These are phyloP conservation scores for Kodamaea suecica DNA, from an alignment of 1,139 yeast species.

Conservation along the genomic window DNA sequence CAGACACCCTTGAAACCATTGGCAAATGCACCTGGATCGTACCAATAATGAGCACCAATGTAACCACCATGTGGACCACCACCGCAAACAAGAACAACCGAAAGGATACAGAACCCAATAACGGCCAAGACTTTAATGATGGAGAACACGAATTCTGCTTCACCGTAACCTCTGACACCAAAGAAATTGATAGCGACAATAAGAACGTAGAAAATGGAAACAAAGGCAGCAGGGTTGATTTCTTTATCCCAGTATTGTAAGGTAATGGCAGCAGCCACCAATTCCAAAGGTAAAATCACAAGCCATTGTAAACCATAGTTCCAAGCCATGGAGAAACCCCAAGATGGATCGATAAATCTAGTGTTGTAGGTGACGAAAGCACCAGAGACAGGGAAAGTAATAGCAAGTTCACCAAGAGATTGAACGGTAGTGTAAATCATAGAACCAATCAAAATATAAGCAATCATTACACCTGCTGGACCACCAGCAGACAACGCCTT, in stretches of 20 bases:
- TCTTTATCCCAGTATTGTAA: slow-evolving; percentile 32
- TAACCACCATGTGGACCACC: slow-evolving; percentile 36
- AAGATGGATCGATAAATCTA: slow-evolving; percentile 66
- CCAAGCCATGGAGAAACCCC: slow-evolving; percentile 82
- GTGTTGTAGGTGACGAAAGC: slow-evolving; percentile 73
- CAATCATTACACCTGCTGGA: slow-evolving; percentile 72
- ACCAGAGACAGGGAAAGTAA: slow-evolving; percentile 75
- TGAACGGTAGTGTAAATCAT: slow-evolving; percentile 75
- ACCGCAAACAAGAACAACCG: slow-evolving; percentile 39
- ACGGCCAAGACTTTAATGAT: slow-evolving; percentile 36
- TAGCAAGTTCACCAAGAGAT: slow-evolving; percentile 84
- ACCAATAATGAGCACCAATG: slow-evolving; percentile 50
- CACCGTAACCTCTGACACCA: slow-evolving; percentile 45
- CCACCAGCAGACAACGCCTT: slow-evolving; percentile 68
- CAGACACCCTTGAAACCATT: slow-evolving; percentile 44
- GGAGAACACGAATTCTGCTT: slow-evolving; percentile 42
- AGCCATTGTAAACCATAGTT: slow-evolving; percentile 80
- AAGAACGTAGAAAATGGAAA: slow-evolving; percentile 36
- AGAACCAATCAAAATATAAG: slow-evolving; percentile 65
- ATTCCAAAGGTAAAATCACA: slow-evolving; percentile 69
- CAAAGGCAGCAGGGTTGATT: slow-evolving; percentile 39
- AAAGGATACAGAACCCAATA: slow-evolving; percentile 39
- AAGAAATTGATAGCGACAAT: slow-evolving; percentile 34
- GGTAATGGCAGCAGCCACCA: slow-evolving; percentile 56
- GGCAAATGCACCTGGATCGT: slow-evolving; percentile 40